phyloP scores from a whole-genome alignment of 2,329 filamentous ascomycete genomes.

The Fusarium lyarnte region DNA sequence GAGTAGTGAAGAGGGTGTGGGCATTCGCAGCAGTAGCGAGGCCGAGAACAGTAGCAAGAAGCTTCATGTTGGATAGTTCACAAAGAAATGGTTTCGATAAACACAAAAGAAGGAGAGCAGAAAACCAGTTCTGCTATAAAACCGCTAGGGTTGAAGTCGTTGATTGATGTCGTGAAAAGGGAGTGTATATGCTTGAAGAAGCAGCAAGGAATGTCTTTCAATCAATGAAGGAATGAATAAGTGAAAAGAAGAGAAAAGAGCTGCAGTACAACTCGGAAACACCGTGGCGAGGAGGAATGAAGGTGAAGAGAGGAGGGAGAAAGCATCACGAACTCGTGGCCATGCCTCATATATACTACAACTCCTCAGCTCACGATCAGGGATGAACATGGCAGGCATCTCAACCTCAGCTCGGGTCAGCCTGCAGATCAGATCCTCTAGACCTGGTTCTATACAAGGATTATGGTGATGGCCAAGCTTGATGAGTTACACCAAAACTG shows the following conservation, averaged over 20 bases:
- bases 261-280: conserved; percentile 25
- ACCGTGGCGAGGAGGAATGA: conserved; percentile 35
- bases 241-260: conserved; percentile 18
- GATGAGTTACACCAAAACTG: conserved; percentile 27
- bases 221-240: conserved; percentile 30
- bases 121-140: conserved; percentile 40
- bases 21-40: conserved; percentile 55
- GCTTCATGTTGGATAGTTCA: conserved; percentile 53
- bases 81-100: background rate
- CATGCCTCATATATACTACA: conserved; percentile 36
- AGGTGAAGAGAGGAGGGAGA: conserved; percentile 1
- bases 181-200: conserved; percentile 21
- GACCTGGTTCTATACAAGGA: conserved; percentile 3
- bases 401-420: conserved; percentile 16
- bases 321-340: conserved; percentile 7
- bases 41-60: conserved; percentile 45
- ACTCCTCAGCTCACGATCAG: conserved; percentile 3
- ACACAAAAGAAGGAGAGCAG: conserved; percentile 13
- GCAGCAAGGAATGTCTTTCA: conserved; percentile 34
- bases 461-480: background rate
- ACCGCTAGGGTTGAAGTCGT: conserved; percentile 32
- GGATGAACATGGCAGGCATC: background rate
- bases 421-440: conserved; percentile 11
- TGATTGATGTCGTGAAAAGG: conserved; percentile 6
- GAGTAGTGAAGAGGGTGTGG: conserved; percentile 72